These are phyloP conservation scores for Plasmodium gallinaceum DNA, from an alignment of 169 alveolate species.

Conservation along the genomic window DNA sequence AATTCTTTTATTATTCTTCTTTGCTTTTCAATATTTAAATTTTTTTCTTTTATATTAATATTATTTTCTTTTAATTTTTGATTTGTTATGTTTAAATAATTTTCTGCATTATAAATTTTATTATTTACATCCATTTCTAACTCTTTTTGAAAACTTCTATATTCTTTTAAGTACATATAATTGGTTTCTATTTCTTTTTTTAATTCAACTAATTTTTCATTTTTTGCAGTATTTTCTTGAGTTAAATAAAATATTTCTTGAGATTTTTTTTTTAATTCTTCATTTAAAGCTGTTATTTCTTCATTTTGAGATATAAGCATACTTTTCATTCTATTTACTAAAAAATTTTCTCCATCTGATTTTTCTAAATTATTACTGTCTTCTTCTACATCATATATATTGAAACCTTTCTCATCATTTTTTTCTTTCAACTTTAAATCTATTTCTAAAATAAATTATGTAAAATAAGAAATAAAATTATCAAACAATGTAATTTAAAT, in stretches of 20 bases:
- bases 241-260: constrained; percentile 46
- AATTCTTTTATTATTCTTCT: constrained; percentile 71
- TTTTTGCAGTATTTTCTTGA: constrained; percentile 44
- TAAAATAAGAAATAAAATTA: too few relatives aligned
- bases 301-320: constrained; percentile 60
- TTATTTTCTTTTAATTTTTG: constrained; percentile 42
- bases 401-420: constrained; percentile 7
- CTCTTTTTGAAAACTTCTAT: constrained; percentile 30
- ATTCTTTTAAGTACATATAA: constrained; percentile 35
- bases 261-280: constrained; percentile 39
- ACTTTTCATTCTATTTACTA: constrained; percentile 45
- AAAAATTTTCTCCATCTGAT: constrained; percentile 18
- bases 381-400: constrained; percentile 11
- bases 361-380: constrained; percentile 12
- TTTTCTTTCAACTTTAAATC: constrained; percentile 34
- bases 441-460: constrained; percentile 11
- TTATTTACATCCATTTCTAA: constrained; percentile 40
- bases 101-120: constrained; percentile 50
- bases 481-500: too few relatives aligned
- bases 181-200: constrained; percentile 57
- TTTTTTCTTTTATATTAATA: constrained; percentile 37
- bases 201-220: constrained; percentile 63
- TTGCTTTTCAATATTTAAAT: constrained; percentile 63
- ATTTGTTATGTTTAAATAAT: constrained; percentile 25
- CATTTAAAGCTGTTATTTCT: constrained; percentile 49